Base-by-base conservation (phyloP, 306 rosid genomes). In the Gastrolobium villosum region DNA sequence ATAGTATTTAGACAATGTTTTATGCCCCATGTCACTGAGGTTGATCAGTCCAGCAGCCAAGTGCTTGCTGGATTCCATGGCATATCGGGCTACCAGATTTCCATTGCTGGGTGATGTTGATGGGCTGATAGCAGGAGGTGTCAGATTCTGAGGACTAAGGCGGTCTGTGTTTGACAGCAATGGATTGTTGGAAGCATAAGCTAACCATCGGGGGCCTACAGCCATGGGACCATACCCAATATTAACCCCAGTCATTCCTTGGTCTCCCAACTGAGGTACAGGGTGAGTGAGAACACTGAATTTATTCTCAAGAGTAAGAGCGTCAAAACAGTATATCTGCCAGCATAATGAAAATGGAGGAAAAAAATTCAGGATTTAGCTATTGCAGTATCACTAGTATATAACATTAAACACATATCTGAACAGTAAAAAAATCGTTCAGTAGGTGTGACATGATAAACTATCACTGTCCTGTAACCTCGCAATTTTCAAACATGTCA, bases 221-320 rank as follows among this genome's bases (percentile, higher is more conserved):
- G 97, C 94, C 98, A 96, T 91, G 32, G 99, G 99, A 64, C 99
- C 99, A 81, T 88, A 90, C 82, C 99, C 98, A 56, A 96, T 87
- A 82, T 95, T 95, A 76, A 93, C 87, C 84, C 95, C 94, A 79
- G 78, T 78, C 79, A 84, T 77, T 88, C 97, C 99, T 75, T 92
- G 99, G 75, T 87, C 93, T 75, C 94, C 96, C 91, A 93, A 82
- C 81, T 93, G 92, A 77, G 99, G 99, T 74, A 91, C 93, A 28
- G 99, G 99, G 79, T 89, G 89, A 74, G 99, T 93, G 82, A 96
- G 94, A 75, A 96, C 96, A 65, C 97, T 96, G 87, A 93, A 91
- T 78, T 88, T 91, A 82, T 85, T 96, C 91, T 96, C 97, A 26
- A 96, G 96, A 53, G 99, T 93, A 78, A 89, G 91, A 65, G 97